These are phyloP conservation scores for Penicillium paneum DNA, from an alignment of 2,329 filamentous ascomycete species.

Conservation along the genomic window DNA sequence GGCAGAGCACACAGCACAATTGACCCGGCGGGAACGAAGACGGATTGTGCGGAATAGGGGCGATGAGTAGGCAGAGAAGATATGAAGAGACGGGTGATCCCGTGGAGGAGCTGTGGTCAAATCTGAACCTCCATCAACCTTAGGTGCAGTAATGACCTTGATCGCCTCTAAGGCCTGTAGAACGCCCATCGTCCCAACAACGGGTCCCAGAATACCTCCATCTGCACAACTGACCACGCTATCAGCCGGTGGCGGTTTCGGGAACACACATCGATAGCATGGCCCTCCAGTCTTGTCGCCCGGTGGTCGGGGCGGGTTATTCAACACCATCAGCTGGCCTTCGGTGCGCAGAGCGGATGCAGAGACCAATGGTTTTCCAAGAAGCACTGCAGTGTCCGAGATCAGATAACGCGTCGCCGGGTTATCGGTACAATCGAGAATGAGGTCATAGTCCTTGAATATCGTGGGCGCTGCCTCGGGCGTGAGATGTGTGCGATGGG, in stretches of 20 bases:
- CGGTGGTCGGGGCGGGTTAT: conserved; percentile 66
- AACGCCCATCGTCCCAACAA: conserved; percentile 90
- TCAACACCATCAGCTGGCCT: conserved; percentile 85
- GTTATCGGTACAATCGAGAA: conserved; percentile 94
- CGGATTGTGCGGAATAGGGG: conserved; percentile 68
- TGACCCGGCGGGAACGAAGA: conserved; percentile 64
- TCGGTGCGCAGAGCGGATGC: conserved; percentile 86
- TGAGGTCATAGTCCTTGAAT: conserved; percentile 70
- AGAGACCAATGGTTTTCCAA: conserved; percentile 76
- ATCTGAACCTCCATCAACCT: conserved; percentile 21
- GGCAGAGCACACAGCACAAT: conserved; percentile 74
- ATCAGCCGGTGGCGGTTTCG: conserved; percentile 76
- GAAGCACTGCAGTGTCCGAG: conserved; percentile 80
- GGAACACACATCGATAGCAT: conserved; percentile 93
- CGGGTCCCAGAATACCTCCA: conserved; percentile 85
- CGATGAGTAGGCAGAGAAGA: conserved; percentile 45
- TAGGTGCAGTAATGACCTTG: conserved; percentile 63
- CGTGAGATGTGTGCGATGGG: conserved; percentile 63
- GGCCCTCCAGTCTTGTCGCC: conserved; percentile 65
- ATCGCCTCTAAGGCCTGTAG: conserved; percentile 87
- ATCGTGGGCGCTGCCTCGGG: conserved; percentile 65
- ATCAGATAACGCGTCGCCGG: conserved; percentile 89
- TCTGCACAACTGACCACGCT: conserved; percentile 85
- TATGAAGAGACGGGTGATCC: conserved; percentile 38
- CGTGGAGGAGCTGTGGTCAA: conserved; percentile 17